These are phyloP conservation scores for Scenedesmus sp. DNA, from an alignment of 163 green algal genomes.

Conservation along the genomic window DNA sequence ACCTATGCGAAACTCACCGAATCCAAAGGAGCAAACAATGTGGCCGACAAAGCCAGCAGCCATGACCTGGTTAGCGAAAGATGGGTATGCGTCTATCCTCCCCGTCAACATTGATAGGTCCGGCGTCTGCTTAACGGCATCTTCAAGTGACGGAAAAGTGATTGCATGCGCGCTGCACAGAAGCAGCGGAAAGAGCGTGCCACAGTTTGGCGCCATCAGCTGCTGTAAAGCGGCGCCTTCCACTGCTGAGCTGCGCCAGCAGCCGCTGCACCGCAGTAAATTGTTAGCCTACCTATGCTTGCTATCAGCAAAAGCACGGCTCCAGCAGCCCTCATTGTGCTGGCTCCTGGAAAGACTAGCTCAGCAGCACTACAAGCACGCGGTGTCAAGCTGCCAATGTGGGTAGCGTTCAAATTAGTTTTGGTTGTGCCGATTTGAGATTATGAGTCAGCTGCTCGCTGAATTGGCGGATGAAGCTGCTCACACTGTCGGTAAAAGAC, in stretches of 20 bases:
- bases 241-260: background rate
- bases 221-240: background rate
- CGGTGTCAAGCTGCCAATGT: background rate
- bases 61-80: background rate
- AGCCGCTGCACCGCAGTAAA: background rate
- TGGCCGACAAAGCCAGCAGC: background rate
- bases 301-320: background rate
- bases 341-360: background rate
- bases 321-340: background rate
- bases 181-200: background rate
- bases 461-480: background rate
- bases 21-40: background rate
- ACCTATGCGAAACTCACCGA: background rate
- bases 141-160: background rate
- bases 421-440: no score
- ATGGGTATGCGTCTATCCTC: background rate
- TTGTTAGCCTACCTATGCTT: background rate
- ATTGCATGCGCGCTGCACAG: background rate
- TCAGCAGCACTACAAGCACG: conserved; percentile 6
- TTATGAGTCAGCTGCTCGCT: background rate
- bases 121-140: background rate
- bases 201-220: background rate
- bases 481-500: background rate
- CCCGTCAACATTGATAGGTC: background rate
- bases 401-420: background rate